Evolutionary conservation across 2,329 filamentous ascomycete species (phyloP).

Genomic region (Colletotrichum sp.): DNA sequence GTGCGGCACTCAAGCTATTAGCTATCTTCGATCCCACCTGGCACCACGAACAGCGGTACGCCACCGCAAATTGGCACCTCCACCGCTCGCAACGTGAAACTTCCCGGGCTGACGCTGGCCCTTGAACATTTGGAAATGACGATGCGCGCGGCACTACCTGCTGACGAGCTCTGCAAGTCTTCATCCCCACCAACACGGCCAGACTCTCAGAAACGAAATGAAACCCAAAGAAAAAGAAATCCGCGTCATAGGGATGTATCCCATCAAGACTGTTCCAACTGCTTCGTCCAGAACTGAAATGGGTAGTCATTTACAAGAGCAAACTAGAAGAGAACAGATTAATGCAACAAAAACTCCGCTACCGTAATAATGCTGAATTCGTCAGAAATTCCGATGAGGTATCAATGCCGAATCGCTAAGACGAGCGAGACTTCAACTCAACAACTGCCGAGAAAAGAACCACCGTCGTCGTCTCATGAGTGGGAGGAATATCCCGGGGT

Average conservation of each 20-base stretch:
- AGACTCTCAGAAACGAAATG: neutral
- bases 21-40: neutral
- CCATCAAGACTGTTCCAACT: constrained; percentile 1
- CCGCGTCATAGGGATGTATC: constrained; percentile 2
- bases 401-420: constrained; percentile 13
- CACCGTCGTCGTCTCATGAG: constrained; percentile 6
- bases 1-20: neutral
- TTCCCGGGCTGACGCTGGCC: neutral
- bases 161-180: neutral
- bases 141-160: neutral
- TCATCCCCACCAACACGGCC: neutral
- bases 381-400: neutral
- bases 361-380: constrained; percentile 8
- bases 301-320: neutral
- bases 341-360: neutral
- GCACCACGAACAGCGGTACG: neutral
- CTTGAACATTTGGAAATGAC: neutral
- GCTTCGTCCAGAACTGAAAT: neutral
- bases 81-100: neutral
- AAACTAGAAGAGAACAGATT: neutral
- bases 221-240: constrained; percentile 1
- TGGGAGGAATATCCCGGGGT: constrained; percentile 18
- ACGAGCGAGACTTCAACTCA: constrained; percentile 6
- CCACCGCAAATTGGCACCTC: neutral
- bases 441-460: constrained; percentile 15